phyloP scores from a whole-genome alignment of 139 green algal species.

The Chlamydomonas sphaeroides region DNA sequence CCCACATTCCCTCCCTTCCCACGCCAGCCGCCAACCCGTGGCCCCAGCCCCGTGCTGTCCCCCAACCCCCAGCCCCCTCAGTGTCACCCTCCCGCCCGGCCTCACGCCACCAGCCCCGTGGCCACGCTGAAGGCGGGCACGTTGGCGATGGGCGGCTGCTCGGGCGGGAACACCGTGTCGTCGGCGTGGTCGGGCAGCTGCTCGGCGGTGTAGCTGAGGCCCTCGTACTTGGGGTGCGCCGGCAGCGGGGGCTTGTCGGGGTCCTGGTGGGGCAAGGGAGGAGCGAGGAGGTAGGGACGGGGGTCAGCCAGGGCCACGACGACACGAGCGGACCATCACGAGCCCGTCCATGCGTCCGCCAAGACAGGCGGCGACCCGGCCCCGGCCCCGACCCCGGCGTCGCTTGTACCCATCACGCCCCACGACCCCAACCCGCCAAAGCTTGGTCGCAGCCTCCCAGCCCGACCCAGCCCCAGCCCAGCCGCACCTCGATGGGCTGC shows the following conservation, averaged over 20 bases:
- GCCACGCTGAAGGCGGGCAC: conserved; percentile 42
- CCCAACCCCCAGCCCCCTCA: too few species aligned
- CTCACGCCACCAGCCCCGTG: conserved; percentile 28
- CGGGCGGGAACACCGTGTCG: conserved; percentile 59
- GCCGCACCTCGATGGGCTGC: conserved; percentile 43
- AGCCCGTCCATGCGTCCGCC: too few species aligned
- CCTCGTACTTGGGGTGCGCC: conserved; percentile 69
- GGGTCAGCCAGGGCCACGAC: too few species aligned
- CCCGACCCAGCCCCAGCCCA: neutral
- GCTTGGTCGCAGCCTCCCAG: neutral
- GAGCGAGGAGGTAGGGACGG: too few species aligned
- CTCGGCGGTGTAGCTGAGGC: conserved; percentile 54
- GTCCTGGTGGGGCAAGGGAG: conserved; percentile 16
- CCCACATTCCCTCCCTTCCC: too few species aligned
- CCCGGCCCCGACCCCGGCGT: too few species aligned
- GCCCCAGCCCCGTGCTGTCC: too few species aligned
- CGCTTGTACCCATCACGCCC: conserved; percentile 39
- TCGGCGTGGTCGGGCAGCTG: conserved; percentile 33
- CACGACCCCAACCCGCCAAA: conserved; percentile 20
- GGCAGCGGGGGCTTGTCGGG: conserved; percentile 62
- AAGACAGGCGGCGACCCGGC: too few species aligned
- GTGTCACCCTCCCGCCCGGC: too few species aligned
- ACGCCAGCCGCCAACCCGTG: too few species aligned
- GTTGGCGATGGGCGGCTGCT: conserved; percentile 33
- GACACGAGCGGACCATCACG: too few species aligned